Evolutionary conservation across 1,284 basidiomycete species (phyloP), one percentile per base, ranked within the genome.

Genomic region (Meira nashicola): DNA sequence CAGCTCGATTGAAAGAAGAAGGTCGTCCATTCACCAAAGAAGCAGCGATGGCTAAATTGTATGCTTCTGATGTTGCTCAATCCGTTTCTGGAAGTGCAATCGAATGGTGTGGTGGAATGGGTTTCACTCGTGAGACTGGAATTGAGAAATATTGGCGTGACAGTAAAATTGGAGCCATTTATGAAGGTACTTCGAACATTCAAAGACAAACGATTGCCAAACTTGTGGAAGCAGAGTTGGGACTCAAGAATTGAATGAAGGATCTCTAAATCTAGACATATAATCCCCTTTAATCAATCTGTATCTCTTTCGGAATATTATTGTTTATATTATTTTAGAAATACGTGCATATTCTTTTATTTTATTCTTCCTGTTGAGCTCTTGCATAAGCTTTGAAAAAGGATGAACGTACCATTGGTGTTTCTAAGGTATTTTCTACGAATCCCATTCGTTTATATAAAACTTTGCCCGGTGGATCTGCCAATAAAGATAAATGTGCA

Each of bases 141-240:
- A 89, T 95, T 64, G 92, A 94, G 81, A 95, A 95, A 68, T 80
- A 76, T 72, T 80, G 76, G 76, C 82, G 94, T 68, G 94, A 97
- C 80, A 91, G 89, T 25, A 96, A 95, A 68, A 78, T 78, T 49
- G 76, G 76, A 23, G 74, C 33, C 21, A 49, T 39, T 19, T 57
- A 39, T 41, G 37, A 52, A 43, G 28, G 38, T 37, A 53, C 50
- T 15, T 39, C 38, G 5, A 95, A 96, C 79, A 97, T 98, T 65
- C 94, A 97, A 80, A 82, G 96, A 54, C 88, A 93, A 80, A 98
- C 95, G 0, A 96, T 98, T 72, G 91, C 92, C 39, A 95, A 90
- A 64, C 62, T 76, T 19, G 63, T 63, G 8, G 66, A 68, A 50
- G 44, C 62, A 14, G 70, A 74, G 64, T 66, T 68, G 63, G 71